Conservation (phyloP, 2,329 filamentous ascomycete species). For the Fusarium coicis region DNA sequence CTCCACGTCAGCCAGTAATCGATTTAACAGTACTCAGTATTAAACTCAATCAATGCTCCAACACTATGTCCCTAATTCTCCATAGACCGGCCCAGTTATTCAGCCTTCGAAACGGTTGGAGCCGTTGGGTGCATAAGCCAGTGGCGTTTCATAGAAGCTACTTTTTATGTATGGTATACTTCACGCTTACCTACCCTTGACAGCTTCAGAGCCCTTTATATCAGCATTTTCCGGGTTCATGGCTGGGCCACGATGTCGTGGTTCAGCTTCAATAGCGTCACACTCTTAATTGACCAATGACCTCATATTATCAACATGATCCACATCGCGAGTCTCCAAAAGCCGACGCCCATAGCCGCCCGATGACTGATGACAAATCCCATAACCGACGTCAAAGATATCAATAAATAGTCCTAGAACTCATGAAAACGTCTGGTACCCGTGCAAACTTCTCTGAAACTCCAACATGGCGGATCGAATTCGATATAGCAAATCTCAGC, state of each 20-base stretch:
- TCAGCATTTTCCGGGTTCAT: fast-evolving
- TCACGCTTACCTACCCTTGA: fast-evolving
- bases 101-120: neutral
- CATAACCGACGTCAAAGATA: neutral
- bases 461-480: constrained; percentile 10
- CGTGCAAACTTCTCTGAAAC: too few species aligned
- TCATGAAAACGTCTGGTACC: too few species aligned
- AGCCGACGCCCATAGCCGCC: neutral
- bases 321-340: neutral
- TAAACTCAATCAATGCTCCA: too few species aligned
- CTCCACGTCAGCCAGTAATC: too few species aligned
- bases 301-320: neutral
- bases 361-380: neutral
- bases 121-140: fast-evolving
- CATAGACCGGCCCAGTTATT: fast-evolving
- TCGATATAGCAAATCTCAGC: neutral
- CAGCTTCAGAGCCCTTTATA: fast-evolving
- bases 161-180: neutral
- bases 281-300: neutral
- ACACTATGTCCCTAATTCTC: fast-evolving
- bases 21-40: too few species aligned
- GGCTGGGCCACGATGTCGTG: neutral
- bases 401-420: too few species aligned
- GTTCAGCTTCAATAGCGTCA: neutral
- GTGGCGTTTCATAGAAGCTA: neutral